A percentile compares a stretch with the other conserved stretches of the same genome.
Evolutionary conservation across 768 basidiomycete species (phyloP).

Genomic region (Suillus paluster): DNA sequence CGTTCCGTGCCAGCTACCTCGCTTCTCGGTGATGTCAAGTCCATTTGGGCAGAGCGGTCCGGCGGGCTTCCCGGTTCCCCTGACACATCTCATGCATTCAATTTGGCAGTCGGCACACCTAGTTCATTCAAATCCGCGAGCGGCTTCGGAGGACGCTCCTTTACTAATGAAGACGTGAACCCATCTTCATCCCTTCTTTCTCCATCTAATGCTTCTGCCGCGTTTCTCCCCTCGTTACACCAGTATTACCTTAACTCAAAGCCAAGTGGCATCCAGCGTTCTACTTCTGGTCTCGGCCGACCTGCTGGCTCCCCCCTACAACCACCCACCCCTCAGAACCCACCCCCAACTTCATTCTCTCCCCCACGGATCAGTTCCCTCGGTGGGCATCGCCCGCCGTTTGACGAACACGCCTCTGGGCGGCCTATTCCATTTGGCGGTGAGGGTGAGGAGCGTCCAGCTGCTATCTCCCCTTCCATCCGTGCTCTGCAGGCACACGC

Average conservation of each 20-base stretch:
- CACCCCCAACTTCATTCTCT: constrained; percentile 22
- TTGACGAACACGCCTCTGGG: constrained; percentile 15
- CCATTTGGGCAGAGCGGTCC: constrained; percentile 75
- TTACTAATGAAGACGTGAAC: constrained; percentile 16
- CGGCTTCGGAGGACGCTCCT: constrained; percentile 35
- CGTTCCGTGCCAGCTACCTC: constrained; percentile 82
- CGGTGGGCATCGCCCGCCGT: constrained; percentile 5
- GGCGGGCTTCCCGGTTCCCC: constrained; percentile 43
- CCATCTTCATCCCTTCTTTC: constrained; percentile 44
- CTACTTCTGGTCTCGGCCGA: constrained; percentile 16
- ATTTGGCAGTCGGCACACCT: constrained; percentile 45
- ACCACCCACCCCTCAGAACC: constrained; percentile 5
- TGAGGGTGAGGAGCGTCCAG: constrained; percentile 32
- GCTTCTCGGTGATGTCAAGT: constrained; percentile 73
- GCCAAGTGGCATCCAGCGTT: constrained; percentile 31
- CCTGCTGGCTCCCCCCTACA: constrained; percentile 15
- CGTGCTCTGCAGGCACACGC: constrained; percentile 87
- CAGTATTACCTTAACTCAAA: constrained; percentile 65
- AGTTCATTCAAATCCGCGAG: constrained; percentile 55
- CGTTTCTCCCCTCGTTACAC: constrained; percentile 77
- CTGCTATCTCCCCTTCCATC: constrained; percentile 64
- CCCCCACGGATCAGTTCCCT: constrained; percentile 26
- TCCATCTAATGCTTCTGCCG: constrained; percentile 81
- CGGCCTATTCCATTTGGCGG: constrained; percentile 33
- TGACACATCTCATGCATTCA: constrained; percentile 32